These are phyloP conservation scores for Geotrichum siamense DNA, from an alignment of 1,139 yeast genomes.

Conservation along the genomic window DNA sequence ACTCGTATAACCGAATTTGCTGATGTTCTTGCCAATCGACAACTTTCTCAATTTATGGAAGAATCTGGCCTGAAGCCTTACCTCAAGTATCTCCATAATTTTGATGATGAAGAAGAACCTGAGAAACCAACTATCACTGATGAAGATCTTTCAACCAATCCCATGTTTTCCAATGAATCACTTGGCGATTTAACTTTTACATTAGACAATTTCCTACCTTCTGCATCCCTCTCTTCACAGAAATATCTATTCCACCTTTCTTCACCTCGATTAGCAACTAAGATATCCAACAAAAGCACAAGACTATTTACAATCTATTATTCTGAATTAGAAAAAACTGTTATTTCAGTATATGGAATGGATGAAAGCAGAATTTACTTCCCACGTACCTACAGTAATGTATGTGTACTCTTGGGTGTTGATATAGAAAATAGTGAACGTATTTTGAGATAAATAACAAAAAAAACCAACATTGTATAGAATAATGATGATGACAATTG, in stretches of 20 bases:
- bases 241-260: conserved; percentile 28
- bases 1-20: conserved; percentile 27
- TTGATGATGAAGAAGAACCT: neutral
- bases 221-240: conserved; percentile 33
- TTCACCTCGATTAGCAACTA: conserved; percentile 33
- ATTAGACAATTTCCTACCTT: conserved; percentile 35
- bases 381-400: conserved; percentile 17
- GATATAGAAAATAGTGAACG: neutral
- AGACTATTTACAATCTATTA: conserved; percentile 31
- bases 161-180: conserved; percentile 30
- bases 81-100: conserved; percentile 7
- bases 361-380: conserved; percentile 21
- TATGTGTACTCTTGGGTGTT: conserved; percentile 17
- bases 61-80: conserved; percentile 26
- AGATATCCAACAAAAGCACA: conserved; percentile 32
- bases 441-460: neutral
- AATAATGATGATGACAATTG: too few relatives aligned
- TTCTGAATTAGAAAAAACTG: conserved; percentile 24
- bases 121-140: conserved; percentile 8
- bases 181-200: conserved; percentile 25
- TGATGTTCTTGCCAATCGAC: conserved; percentile 29
- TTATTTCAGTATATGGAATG: conserved; percentile 20
- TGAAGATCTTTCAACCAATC: conserved; percentile 7
- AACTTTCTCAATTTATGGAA: conserved; percentile 24
- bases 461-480: neutral